Evolutionary conservation across 1,284 basidiomycete genomes (phyloP), one percentile per base, ranked within the genome.

Genomic region (Cystobasidium sp.): DNA sequence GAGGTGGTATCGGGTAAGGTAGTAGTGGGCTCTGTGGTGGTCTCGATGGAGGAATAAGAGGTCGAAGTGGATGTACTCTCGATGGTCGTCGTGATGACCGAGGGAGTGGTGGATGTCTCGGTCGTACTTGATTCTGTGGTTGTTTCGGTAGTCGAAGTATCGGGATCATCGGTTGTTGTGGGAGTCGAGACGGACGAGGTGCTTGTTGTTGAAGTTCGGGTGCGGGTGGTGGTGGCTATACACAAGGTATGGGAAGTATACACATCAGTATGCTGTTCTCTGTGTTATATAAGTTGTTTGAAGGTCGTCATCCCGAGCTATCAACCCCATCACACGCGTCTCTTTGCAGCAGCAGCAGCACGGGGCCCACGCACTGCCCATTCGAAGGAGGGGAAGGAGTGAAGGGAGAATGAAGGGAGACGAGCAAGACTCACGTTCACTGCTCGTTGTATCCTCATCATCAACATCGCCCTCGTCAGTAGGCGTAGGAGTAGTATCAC

Each of bases 1-100:
- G 49, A 6, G 22, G 43, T 69, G 10, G 69, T 71, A 6, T 62
- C 58, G 18, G 68, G 44, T 16, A 39, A 31, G 1, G 46, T 52
- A 3, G 69, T 62, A 20, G 62, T 39, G 46, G 52, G 24, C 12
- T 65, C 10, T 41, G 31, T 31, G 31, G 31, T 31, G 31, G 31
- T 31, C 31, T 65, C 59, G 18, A 47, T 10, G 22, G 68, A 16
- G 12, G 67, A 61, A 39, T 59, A 61, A 6, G 66, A 51, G 39
- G 56, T 64, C 8, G 75, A 67, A 3, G 59, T 73, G 16, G 58
- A 68, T 6, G 69, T 68, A 37, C 52, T 59, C 43, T 53, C 49
- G 41, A 65, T 52, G 41, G 75, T 68, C 7, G 75, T 68, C 49
- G 75, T 73, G 20, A 66, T 64, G 51, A 63, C 59, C 43, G 59